These are phyloP conservation scores for Monosporascus sp. DNA, from an alignment of 2,329 filamentous ascomycete species.

Conservation along the genomic window DNA sequence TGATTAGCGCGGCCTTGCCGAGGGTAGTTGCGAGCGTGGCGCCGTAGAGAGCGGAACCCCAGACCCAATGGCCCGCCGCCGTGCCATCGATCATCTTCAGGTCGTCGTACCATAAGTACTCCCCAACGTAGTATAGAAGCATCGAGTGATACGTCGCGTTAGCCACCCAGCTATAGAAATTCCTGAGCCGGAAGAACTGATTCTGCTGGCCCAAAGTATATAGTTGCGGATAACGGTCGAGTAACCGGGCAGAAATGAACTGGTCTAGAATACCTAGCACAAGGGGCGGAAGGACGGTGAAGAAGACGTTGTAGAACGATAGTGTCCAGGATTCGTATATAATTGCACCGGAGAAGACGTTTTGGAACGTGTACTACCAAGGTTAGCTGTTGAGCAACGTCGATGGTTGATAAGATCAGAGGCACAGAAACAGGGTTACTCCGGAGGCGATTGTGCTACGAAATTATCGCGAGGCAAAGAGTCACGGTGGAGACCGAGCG, in stretches of 20 bases:
- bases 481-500: neutral
- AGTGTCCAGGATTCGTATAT: conserved; percentile 99
- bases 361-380: conserved; percentile 86
- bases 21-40: conserved; percentile 90
- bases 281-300: conserved; percentile 88
- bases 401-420: too few species aligned
- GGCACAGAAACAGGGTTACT: neutral
- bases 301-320: conserved; percentile 99
- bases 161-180: conserved; percentile 86
- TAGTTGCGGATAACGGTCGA: conserved; percentile 93
- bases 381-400: conserved; percentile 15
- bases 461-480: neutral
- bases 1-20: conserved; percentile 89
- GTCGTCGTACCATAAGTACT: conserved; percentile 78
- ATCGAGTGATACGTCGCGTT: conserved; percentile 96
- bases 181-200: conserved; percentile 86
- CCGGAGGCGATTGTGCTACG: neutral
- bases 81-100: conserved; percentile 73
- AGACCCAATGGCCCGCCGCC: conserved; percentile 91
- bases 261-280: conserved; percentile 96
- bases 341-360: conserved; percentile 93
- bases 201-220: conserved; percentile 92
- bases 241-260: conserved; percentile 86
- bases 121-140: conserved; percentile 79
- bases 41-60: conserved; percentile 93